Evolutionary conservation across 352 stramenopile genomes (phyloP).

Genomic region (Phytophthora boehmeriae): DNA sequence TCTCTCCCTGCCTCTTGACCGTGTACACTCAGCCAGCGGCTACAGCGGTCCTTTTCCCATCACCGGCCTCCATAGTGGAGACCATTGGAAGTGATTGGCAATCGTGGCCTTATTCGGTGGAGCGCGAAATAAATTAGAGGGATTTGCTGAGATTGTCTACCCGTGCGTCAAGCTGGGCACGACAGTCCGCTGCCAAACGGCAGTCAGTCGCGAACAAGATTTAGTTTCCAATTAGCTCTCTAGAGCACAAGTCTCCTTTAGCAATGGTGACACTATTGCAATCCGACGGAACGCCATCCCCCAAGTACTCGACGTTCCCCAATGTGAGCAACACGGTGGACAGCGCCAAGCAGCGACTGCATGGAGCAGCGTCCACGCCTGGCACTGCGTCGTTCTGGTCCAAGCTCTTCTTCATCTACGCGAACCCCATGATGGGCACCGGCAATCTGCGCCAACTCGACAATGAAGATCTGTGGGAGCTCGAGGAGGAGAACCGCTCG

Average conservation of each 20-base stretch:
- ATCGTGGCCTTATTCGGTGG: neutral
- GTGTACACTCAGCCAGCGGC: neutral
- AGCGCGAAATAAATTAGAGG: too few relatives aligned
- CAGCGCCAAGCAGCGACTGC: constrained; percentile 12
- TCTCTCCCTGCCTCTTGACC: neutral
- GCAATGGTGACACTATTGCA: constrained; percentile 8
- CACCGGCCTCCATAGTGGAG: neutral
- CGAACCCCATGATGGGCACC: constrained; percentile 38
- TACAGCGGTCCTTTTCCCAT: neutral
- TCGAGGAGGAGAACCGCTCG: constrained; percentile 22
- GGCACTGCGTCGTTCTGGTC: constrained; percentile 24
- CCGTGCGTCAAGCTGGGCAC: neutral
- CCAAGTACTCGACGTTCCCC: constrained; percentile 24
- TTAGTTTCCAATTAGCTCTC: constrained; percentile 6
- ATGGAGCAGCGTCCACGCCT: constrained; percentile 1
- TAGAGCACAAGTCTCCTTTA: neutral
- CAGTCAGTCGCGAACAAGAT: neutral
- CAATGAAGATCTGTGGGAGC: constrained; percentile 48
- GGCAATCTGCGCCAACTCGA: constrained; percentile 55
- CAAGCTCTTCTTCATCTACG: constrained; percentile 52
- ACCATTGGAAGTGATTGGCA: neutral
- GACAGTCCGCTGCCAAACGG: too few relatives aligned
- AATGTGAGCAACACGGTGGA: constrained; percentile 7
- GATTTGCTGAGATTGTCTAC: constrained; percentile 4
- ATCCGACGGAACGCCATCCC: constrained; percentile 6